Evolutionary conservation across 106 monocot genomes (phyloP), one percentile per base, ranked within the genome.

Genomic region (Acorus gramineus): DNA sequence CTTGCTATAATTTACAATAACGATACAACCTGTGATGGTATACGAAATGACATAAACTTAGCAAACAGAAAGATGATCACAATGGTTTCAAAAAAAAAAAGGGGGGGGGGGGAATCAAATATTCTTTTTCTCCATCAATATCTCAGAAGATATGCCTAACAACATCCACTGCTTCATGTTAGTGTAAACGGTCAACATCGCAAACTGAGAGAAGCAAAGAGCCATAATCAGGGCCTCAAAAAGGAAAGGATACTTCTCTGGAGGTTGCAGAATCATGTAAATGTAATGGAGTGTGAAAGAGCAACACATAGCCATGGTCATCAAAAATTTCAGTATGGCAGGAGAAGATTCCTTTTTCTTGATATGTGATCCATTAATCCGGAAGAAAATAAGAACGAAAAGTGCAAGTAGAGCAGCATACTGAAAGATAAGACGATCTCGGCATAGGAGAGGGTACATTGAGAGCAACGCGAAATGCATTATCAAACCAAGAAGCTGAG

Each of bases 201-300:
- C 64, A 86, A 98, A 98, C 75, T 92, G 91, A n/a, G 83, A 88
- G 68, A 92, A 98, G 66, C 87, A 92, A 66, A 85, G 74, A 45
- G 72, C 61, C 92, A 92, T 86, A 46, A 92, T 98, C 66, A 98
- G 44, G n/a, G 98, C 92, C 71, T 98, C 92, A 77, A 91, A 88
- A 44, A 98, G 83, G 68, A 83, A 98, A 55, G 98, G 92, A 66
- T 92, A 98, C 74, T 64, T 91, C 62, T 62, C 57, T 50, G 84
- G 98, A 71, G 88, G 92, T 56, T 73, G 62, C 50, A 81, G 7
- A 11, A 44, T 56, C 48, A 92, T 52, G 69, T 88, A 89, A 7
- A 79, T 50, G 9, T 84, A 47, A 71, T 89, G 80, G 46, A 98
- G 75, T 3, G 66, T 53, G 55, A 81, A 12, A 12, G 81, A 85